These are phyloP conservation scores for Fusarium sp. DNA, from an alignment of 2,329 filamentous ascomycete genomes.

Conservation along the genomic window DNA sequence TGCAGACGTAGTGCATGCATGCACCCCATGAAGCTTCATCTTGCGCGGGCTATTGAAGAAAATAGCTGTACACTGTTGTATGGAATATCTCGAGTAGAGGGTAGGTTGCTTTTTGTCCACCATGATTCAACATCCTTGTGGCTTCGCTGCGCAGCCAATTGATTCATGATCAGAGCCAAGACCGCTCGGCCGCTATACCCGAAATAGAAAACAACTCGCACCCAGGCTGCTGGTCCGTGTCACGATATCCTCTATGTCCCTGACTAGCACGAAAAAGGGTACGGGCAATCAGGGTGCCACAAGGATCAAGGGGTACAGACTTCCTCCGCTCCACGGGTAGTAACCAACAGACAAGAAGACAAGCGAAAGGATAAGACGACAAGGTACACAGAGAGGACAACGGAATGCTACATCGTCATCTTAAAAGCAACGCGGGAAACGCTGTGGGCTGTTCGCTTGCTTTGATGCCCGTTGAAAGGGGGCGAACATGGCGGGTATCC, in stretches of 20 bases:
- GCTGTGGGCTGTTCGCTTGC: neutral
- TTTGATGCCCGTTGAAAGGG: conserved; percentile 23
- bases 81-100: neutral
- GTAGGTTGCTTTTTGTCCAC: neutral
- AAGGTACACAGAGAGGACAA: neutral
- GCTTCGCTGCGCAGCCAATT: neutral
- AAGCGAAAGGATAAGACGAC: neutral
- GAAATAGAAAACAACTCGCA: conserved; percentile 11
- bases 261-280: conserved; percentile 24
- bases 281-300: neutral
- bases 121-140: neutral
- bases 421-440: conserved; percentile 18
- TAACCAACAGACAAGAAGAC: neutral
- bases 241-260: conserved; percentile 11
- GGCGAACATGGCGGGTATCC: conserved; percentile 4
- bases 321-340: neutral
- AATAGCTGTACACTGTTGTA: neutral
- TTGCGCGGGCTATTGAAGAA: neutral
- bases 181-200: conserved; percentile 27
- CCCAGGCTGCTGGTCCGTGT: neutral
- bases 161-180: neutral
- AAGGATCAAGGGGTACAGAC: conserved; percentile 3
- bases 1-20: neutral
- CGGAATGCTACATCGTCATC: conserved; percentile 31
- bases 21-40: neutral